These are phyloP conservation scores for Talaromyces sp. DNA, from an alignment of 2,329 filamentous ascomycete species.

Conservation along the genomic window DNA sequence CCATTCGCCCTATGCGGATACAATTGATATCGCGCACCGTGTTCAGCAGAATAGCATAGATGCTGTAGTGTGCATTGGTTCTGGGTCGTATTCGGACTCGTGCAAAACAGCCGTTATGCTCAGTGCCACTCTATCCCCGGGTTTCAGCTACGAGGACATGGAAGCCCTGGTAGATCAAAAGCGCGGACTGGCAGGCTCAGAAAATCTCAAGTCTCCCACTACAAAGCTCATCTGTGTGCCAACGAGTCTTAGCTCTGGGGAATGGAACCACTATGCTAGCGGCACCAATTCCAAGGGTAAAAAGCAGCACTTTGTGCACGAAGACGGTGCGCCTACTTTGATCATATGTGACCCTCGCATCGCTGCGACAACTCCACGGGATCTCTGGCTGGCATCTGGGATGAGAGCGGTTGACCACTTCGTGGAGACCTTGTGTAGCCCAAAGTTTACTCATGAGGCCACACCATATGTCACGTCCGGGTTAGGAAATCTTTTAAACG, in stretches of 20 bases:
- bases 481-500: not conserved
- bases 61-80: slow-evolving; percentile 1
- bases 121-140: not conserved
- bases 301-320: slow-evolving; percentile 5
- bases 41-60: slow-evolving; percentile 1
- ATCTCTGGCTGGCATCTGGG: slow-evolving; percentile 4
- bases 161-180: slow-evolving; percentile 5
- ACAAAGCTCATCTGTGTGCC: slow-evolving; percentile 1
- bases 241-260: not conserved
- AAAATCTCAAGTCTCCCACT: not conserved
- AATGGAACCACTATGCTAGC: slow-evolving; percentile 6
- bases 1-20: slow-evolving; percentile 5
- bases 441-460: not conserved
- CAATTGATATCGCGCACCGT: slow-evolving; percentile 2
- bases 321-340: not conserved
- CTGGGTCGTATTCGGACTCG: slow-evolving; percentile 5
- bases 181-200: not conserved
- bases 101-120: slow-evolving; percentile 4
- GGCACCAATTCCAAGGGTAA: slow-evolving; percentile 2
- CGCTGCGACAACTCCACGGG: slow-evolving; percentile 2
- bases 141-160: slow-evolving; percentile 1
- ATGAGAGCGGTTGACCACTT: slow-evolving; percentile 5
- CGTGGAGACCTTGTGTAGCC: slow-evolving; percentile 4
- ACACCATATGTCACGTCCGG: not conserved
- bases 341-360: slow-evolving; percentile 2